Evolutionary conservation across 495 filamentous ascomycete genomes (phyloP), one percentile per base, ranked within the genome.

Genomic region (Podospora bellae-mahoneyi): DNA sequence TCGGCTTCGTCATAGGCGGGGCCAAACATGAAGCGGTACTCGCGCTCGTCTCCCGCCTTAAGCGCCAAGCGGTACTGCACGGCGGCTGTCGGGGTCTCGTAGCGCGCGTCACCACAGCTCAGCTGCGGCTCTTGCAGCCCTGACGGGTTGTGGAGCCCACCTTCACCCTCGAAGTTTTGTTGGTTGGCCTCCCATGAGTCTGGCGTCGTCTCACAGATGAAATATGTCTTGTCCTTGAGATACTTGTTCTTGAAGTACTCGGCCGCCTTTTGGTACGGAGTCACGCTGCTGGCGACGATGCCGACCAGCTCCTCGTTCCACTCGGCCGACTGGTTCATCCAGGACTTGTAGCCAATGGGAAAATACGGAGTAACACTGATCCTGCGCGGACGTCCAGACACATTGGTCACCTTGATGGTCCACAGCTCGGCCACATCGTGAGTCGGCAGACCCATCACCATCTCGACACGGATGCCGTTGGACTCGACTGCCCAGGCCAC

Each of bases 271-370:
- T 86, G 84, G 74, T 86, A 86, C 4, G 84, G 84, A 10, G 84
- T 86, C 64, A 84, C 78, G 65, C 80, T 80, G 76, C 75, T 84
- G 59, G 76, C 81, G 32, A 86, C 76, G 10, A 86, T 70, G 53
- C 81, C 84, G 32, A 78, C 74, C 18, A 86, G 74, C 23, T 85
- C 79, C 19, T 69, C 13, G 48, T 80, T 75, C 77, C 80, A 86
- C 66, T 84, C 81, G 60, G 81, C 84, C 34, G 81, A 82, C 71
- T 86, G 84, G 75, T 85, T 86, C 84, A 86, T 86, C 84, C 84
- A 86, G 44, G 84, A 86, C 82, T 85, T 85, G 77, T 85, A 85
- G 30, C 84, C 84, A 68, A 86, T 81, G 59, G 83, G 79, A 77
- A 86, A 86, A 72, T 85, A 85, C 3, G 84, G 84, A 62, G 84